These are phyloP conservation scores for Lichtheimia ramosa DNA, from an alignment of 371 early-diverging fungal species.

Conservation along the genomic window DNA sequence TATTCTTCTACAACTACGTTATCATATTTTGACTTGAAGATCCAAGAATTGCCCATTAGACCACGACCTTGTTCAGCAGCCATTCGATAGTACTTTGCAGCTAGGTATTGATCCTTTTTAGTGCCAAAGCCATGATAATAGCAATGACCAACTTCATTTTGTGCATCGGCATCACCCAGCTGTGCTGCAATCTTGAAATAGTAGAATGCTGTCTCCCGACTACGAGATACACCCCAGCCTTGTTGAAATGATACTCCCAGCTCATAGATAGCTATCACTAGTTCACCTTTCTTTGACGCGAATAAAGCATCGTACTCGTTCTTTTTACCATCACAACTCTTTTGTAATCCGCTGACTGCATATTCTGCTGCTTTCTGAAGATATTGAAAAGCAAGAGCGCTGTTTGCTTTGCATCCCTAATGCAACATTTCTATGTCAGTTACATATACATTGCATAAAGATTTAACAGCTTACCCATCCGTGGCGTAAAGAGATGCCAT, in stretches of 20 bases:
- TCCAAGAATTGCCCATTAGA: constrained; percentile 87
- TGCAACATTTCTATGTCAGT: neutral
- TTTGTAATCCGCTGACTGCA: constrained; percentile 59
- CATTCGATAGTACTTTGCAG: constrained; percentile 82
- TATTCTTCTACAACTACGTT: neutral
- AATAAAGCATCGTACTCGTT: constrained; percentile 5
- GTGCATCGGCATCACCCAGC: constrained; percentile 83
- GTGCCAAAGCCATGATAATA: constrained; percentile 80
- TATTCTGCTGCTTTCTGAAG: constrained; percentile 78
- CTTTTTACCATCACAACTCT: constrained; percentile 16
- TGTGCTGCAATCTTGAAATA: constrained; percentile 89
- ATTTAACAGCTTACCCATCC: constrained; percentile 59
- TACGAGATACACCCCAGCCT: constrained; percentile 83
- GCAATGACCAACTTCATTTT: constrained; percentile 77
- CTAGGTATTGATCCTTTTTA: constrained; percentile 71
- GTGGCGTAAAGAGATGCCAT: constrained; percentile 78
- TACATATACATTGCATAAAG: neutral
- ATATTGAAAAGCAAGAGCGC: constrained; percentile 64
- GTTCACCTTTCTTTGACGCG: constrained; percentile 53
- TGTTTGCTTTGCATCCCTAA: constrained; percentile 72
- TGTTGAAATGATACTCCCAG: constrained; percentile 82
- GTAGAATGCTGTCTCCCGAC: constrained; percentile 74
- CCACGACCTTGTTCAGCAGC: constrained; percentile 82
- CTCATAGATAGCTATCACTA: constrained; percentile 84
- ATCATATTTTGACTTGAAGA: constrained; percentile 49